Evolutionary conservation across 768 basidiomycete species (phyloP).

Genomic region (Gymnopilus dilepis): DNA sequence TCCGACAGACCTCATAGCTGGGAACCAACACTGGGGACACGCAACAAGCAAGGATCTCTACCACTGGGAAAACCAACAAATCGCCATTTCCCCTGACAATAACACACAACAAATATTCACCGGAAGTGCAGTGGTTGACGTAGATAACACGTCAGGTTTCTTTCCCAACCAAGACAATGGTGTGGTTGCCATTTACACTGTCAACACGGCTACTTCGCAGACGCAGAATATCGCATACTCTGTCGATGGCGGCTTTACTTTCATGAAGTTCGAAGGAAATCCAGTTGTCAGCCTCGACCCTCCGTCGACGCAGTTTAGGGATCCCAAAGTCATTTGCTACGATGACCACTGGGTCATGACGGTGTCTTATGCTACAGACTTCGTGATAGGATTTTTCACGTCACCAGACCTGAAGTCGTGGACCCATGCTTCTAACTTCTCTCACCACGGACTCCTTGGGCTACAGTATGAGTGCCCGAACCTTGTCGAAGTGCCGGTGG

Average conservation of each 20-base stretch:
- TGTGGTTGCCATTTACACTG: background rate
- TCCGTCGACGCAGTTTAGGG: slow-evolving; percentile 6
- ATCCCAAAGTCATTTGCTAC: slow-evolving; percentile 1
- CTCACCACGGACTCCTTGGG: slow-evolving; percentile 1
- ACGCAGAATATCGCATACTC: slow-evolving; percentile 5
- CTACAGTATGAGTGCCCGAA: slow-evolving; percentile 3
- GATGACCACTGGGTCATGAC: slow-evolving; percentile 4
- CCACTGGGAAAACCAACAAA: slow-evolving; percentile 8
- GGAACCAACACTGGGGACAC: slow-evolving; percentile 8
- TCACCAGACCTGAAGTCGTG: slow-evolving; percentile 1
- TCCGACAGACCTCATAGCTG: background rate
- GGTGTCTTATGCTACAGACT: slow-evolving; percentile 3
- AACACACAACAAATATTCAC: slow-evolving; percentile 2
- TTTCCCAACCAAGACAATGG: slow-evolving; percentile 2
- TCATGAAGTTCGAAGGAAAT: slow-evolving; percentile 2
- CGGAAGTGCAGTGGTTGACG: slow-evolving; percentile 1
- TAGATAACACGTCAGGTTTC: slow-evolving; percentile 2
- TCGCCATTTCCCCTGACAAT: background rate
- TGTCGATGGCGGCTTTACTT: slow-evolving; percentile 4
- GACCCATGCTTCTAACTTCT: slow-evolving; percentile 8
- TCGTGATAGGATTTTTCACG: slow-evolving; percentile 1
- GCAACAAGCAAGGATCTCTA: slow-evolving; percentile 8
- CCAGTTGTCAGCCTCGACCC: background rate
- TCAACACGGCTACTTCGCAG: background rate
- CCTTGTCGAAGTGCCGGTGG: background rate